Evolutionary conservation across 805 yeast genomes (phyloP), one percentile per base, ranked within the genome.

Genomic region (Candida ovalis): DNA sequence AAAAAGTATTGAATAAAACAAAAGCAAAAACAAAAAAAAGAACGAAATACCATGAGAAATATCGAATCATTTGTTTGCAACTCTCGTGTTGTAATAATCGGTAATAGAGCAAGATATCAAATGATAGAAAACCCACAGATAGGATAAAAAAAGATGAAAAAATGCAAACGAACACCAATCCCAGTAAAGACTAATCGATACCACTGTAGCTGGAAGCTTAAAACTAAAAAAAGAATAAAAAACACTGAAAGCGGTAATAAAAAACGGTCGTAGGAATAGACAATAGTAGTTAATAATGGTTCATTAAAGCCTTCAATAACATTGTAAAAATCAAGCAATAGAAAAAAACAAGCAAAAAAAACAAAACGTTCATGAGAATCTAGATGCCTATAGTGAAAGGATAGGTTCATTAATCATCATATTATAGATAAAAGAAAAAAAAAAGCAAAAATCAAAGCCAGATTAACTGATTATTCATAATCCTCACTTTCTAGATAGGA

Each of bases 401-500:
- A n/a, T n/a, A n/a, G n/a, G n/a, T n/a, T n/a, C n/a, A n/a, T n/a
- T n/a, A n/a, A n/a, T n/a, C 27, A 24, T 23, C 42, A 45, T 23
- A 9, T 19, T 18, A 46, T 10, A 45, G 35, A 30, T 2, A 21
- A 36, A 23, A 28, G 23, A 21, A n/a, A 6, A 23, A 3, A 21
- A 9, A 15, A 39, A 22, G 19, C 18, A 24, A 39, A 17, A 38
- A 35, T 17, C n/a, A 7, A 5, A 13, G 25, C 28, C 32, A 43
- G n/a, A 6, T 10, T 18, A 19, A 5, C 5, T 4, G 12, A 17
- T 44, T 19, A n/a, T 40, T 22, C 27, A 13, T 15, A 27, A 2
- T 25, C 17, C n/a, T 44, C 46, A 59, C 50, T 59, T 60, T 51
- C 50, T 59, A 41, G 49, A 43, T 41, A 65, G 44, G 55, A 78